Conservation (phyloP, 1,139 yeast species). For the Magnusiomyces suaveolens region DNA sequence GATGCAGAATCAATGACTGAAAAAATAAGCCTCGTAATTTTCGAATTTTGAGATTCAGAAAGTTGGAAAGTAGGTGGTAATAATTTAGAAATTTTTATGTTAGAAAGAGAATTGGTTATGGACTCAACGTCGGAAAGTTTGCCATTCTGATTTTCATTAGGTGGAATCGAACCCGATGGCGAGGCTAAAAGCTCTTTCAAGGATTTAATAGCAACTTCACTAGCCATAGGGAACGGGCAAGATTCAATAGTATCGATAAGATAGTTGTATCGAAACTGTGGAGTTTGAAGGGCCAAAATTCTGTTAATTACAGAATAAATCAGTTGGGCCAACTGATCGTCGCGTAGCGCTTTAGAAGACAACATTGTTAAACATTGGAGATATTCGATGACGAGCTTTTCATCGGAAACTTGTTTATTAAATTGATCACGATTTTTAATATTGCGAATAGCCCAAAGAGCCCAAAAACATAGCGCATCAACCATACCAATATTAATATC, state of each 20-base stretch:
- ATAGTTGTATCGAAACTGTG: constrained; percentile 49
- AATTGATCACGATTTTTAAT: constrained; percentile 24
- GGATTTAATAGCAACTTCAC: constrained; percentile 52
- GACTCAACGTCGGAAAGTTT: not conserved
- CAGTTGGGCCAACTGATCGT: constrained; percentile 18
- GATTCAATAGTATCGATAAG: constrained; percentile 53
- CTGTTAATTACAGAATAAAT: constrained; percentile 29
- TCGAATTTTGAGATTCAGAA: not conserved
- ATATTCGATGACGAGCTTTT: constrained; percentile 32
- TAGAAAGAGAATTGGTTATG: not conserved
- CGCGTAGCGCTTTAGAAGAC: constrained; percentile 29
- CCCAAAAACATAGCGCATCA: constrained; percentile 38
- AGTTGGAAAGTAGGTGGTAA: no score
- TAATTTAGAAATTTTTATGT: not conserved
- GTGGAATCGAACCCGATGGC: not conserved
- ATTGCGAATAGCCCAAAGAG: constrained; percentile 33
- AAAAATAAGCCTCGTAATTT: not conserved
- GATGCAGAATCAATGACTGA: not conserved
- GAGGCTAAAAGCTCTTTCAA: constrained; percentile 46
- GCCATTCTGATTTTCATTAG: not conserved
- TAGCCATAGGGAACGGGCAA: constrained; percentile 58
- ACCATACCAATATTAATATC: constrained; percentile 29
- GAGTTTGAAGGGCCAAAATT: constrained; percentile 45
- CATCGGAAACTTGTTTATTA: constrained; percentile 21
- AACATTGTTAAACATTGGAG: constrained; percentile 35